These are phyloP conservation scores for Psilocybe cyanescens DNA, from an alignment of 768 basidiomycete genomes.

Conservation along the genomic window DNA sequence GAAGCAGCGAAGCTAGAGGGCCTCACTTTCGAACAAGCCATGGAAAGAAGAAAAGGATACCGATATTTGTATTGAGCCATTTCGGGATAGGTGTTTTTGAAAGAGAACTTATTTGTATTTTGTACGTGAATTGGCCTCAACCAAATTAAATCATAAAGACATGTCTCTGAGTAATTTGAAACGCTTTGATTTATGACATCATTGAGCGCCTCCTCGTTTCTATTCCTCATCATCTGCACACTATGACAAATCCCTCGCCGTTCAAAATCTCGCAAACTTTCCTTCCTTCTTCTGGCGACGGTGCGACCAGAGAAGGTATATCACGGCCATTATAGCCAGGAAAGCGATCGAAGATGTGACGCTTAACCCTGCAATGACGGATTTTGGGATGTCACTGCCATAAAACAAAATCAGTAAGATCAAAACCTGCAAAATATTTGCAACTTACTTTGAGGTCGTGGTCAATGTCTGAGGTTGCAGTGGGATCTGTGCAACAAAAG, in stretches of 20 bases:
- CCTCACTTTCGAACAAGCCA: conserved; percentile 61
- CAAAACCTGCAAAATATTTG: background rate
- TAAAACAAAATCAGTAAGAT: background rate
- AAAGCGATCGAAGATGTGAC: conserved; percentile 16
- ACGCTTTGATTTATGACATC: too few relatives aligned
- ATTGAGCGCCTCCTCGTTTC: too few relatives aligned
- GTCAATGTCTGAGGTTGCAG: background rate
- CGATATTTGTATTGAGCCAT: conserved; percentile 47
- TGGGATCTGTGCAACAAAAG: background rate
- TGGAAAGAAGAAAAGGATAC: conserved; percentile 59
- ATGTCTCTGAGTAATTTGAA: too few relatives aligned
- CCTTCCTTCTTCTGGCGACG: conserved; percentile 11
- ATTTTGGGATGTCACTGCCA: conserved; percentile 13
- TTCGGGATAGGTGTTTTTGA: background rate
- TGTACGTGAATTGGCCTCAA: background rate
- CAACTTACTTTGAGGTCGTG: conserved; percentile 1
- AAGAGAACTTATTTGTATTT: background rate
- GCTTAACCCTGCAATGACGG: conserved; percentile 15
- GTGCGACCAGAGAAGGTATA: conserved; percentile 10
- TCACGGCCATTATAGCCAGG: conserved; percentile 8
- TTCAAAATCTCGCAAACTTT: conserved; percentile 7
- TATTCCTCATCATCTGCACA: too few relatives aligned
- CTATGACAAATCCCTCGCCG: too few relatives aligned
- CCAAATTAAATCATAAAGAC: too few relatives aligned
- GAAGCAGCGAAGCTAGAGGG: conserved; percentile 64